phyloP scores from a whole-genome alignment of 2,329 filamentous ascomycete species.

The Paramyrothecium roridum region DNA sequence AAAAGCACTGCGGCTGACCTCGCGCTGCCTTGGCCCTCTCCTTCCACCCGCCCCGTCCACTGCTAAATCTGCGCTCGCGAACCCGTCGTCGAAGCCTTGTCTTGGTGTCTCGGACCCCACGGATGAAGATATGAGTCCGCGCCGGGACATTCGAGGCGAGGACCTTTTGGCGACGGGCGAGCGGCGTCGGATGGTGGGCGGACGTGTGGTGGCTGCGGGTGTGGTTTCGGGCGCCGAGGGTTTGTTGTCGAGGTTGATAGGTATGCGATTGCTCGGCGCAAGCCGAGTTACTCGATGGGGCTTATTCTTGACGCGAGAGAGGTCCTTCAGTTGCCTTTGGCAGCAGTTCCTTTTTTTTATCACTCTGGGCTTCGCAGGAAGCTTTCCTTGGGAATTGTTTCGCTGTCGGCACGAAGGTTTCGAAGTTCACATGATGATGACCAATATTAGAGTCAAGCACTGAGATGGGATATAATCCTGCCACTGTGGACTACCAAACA shows the following conservation, averaged over 20 bases:
- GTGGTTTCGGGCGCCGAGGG: conserved; percentile 48
- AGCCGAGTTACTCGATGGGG: conserved; percentile 97
- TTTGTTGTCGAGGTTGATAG: conserved; percentile 94
- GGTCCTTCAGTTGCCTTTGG: conserved; percentile 18
- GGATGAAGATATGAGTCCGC: conserved; percentile 91
- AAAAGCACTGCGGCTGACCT: conserved; percentile 96
- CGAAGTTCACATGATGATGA: conserved; percentile 86
- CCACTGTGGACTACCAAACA: conserved; percentile 27
- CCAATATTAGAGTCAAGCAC: conserved; percentile 97
- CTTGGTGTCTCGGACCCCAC: conserved; percentile 44
- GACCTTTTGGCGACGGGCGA: conserved; percentile 5
- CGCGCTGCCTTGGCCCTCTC: conserved; percentile 53
- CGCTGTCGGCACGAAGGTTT: conserved; percentile 17
- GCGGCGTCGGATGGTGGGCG: conserved; percentile 35
- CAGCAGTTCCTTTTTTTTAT: conserved; percentile 22
- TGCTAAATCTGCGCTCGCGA: conserved; percentile 37
- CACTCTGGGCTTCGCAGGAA: conserved; percentile 40
- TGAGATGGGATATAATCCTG: conserved; percentile 52
- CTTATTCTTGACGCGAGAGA: conserved; percentile 99
- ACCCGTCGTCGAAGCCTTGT: conserved; percentile 26
- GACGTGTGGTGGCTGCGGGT: conserved; percentile 46
- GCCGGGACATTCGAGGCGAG: conserved; percentile 18
- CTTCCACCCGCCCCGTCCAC: conserved; percentile 35
- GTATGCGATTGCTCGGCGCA: conserved; percentile 87
- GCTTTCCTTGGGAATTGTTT: conserved; percentile 25